Evolutionary conservation across 495 filamentous ascomycete genomes (phyloP).

Genomic region (Collariella sp.): DNA sequence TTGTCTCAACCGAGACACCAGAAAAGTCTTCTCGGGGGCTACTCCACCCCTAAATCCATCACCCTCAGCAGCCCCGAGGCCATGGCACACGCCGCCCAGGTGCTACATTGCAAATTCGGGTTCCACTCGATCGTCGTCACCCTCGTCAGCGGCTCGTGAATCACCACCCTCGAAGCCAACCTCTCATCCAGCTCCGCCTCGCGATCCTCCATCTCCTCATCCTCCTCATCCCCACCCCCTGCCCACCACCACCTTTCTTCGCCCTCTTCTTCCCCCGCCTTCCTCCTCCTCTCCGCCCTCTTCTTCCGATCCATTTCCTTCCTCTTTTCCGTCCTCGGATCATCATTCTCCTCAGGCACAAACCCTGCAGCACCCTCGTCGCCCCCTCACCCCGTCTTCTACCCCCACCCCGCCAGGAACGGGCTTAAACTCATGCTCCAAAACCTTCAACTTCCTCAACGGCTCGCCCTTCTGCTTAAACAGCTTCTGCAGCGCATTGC

Average conservation of each 20-base stretch:
- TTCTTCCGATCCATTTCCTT: constrained; percentile 53
- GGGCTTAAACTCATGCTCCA: constrained; percentile 40
- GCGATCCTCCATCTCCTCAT: constrained; percentile 19
- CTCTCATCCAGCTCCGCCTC: constrained; percentile 22
- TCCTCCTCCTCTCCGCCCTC: constrained; percentile 46
- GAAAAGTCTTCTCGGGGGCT: not conserved
- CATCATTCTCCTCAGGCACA: constrained; percentile 49
- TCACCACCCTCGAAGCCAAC: constrained; percentile 31
- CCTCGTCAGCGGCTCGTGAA: constrained; percentile 39
- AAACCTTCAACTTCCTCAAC: constrained; percentile 36
- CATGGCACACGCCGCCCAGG: constrained; percentile 47
- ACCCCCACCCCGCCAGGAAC: not conserved
- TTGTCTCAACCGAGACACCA: too few species aligned
- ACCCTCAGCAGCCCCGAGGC: constrained; percentile 40
- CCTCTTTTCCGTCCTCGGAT: constrained; percentile 55
- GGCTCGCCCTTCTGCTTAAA: constrained; percentile 36
- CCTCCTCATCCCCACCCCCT: constrained; percentile 16
- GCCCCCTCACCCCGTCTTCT: constrained; percentile 19
- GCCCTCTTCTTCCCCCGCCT: constrained; percentile 46
- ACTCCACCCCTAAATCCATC: constrained; percentile 39
- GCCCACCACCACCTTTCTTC: constrained; percentile 20
- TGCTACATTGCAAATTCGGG: constrained; percentile 39
- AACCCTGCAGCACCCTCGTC: constrained; percentile 37
- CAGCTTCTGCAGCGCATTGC: constrained; percentile 41
- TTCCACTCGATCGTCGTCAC: constrained; percentile 41